Percentiles rank a stretch among this genome's conserved stretches.
Evolutionary conservation across 768 basidiomycete genomes (phyloP).

Genomic region (Tulasnella calospora): DNA sequence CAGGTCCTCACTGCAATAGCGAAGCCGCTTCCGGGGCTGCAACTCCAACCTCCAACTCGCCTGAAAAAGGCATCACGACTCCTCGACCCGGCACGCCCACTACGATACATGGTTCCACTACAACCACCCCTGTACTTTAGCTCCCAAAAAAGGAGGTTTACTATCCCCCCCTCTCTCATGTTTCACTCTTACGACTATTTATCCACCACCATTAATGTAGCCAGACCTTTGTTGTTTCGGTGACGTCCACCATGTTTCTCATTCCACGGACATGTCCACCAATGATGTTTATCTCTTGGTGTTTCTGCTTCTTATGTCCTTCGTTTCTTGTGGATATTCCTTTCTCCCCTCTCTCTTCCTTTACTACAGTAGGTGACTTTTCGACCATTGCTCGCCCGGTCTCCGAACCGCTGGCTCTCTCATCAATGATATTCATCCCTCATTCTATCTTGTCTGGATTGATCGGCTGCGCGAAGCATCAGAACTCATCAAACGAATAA

Average conservation of each 20-base stretch:
- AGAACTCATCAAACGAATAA: not conserved
- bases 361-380: not conserved
- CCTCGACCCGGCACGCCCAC: slow-evolving; percentile 10
- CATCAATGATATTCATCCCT: not conserved
- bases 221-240: not conserved
- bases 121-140: slow-evolving; percentile 3
- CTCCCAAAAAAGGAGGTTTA: too few relatives aligned
- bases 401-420: not conserved
- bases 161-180: not conserved
- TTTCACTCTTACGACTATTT: not conserved
- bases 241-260: not conserved
- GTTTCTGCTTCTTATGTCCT: not conserved
- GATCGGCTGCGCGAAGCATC: not conserved
- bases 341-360: not conserved
- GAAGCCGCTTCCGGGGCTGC: not conserved
- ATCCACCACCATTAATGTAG: not conserved
- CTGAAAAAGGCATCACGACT: slow-evolving; percentile 6
- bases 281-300: not conserved
- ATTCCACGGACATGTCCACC: not conserved
- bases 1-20: too few relatives aligned
- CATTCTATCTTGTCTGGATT: not conserved
- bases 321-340: not conserved
- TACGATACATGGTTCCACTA: not conserved
- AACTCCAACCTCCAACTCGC: not conserved
- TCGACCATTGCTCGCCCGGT: not conserved